Conservation (phyloP, 345 rosid species). For the Brassica cretica region DNA sequence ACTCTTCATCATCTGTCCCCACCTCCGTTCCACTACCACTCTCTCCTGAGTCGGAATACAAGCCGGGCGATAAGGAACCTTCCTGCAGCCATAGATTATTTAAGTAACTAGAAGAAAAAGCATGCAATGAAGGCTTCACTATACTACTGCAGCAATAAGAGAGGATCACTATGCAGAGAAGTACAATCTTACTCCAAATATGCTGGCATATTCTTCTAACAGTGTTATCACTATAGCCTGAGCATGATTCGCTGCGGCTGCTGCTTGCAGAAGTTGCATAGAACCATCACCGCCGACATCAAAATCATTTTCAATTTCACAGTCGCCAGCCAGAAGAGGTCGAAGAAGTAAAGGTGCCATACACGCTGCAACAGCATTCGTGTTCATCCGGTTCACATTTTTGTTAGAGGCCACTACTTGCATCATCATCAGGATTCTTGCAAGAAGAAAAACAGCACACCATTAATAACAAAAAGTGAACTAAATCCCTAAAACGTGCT, state of each 20-base stretch:
- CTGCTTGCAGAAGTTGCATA: slow-evolving; percentile 91
- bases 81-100: slow-evolving; percentile 59
- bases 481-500: neutral
- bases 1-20: slow-evolving; percentile 78
- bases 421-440: slow-evolving; percentile 94
- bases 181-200: slow-evolving; percentile 74
- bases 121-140: slow-evolving; percentile 7
- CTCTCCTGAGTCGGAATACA: slow-evolving; percentile 82
- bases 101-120: slow-evolving; percentile 31
- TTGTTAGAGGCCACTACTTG: slow-evolving; percentile 77
- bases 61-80: slow-evolving; percentile 66
- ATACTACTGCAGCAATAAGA: slow-evolving; percentile 8
- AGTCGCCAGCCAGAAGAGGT: slow-evolving; percentile 94
- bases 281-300: slow-evolving; percentile 97
- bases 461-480: slow-evolving; percentile 10
- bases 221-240: slow-evolving; percentile 93
- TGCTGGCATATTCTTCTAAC: slow-evolving; percentile 77
- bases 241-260: slow-evolving; percentile 99
- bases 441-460: slow-evolving; percentile 34
- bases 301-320: slow-evolving; percentile 88
- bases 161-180: slow-evolving; percentile 6
- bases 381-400: slow-evolving; percentile 84
- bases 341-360: slow-evolving; percentile 99
- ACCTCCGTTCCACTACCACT: slow-evolving; percentile 84
- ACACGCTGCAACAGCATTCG: slow-evolving; percentile 98